A percentile compares a stretch with the other conserved stretches of the same genome.
These are phyloP conservation scores for Rhipidocladum racemiflorum DNA, from an alignment of 176 grass and related monocot species.

Conservation along the genomic window DNA sequence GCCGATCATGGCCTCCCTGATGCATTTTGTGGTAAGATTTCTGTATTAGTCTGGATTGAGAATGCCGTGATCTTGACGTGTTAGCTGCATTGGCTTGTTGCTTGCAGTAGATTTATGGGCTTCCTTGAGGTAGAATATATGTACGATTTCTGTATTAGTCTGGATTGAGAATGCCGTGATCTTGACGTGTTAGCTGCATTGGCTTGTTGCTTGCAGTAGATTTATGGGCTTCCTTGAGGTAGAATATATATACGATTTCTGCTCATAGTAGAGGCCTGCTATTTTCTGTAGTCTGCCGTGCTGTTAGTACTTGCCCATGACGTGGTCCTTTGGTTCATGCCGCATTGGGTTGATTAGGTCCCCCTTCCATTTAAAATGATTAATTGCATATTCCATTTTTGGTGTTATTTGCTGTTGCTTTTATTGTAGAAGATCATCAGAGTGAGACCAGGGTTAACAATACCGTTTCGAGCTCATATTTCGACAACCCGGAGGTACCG, in stretches of 20 bases:
- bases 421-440: not conserved
- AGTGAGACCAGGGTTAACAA: too few relatives aligned
- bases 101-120: not conserved
- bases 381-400: not conserved
- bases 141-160: not conserved
- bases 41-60: not conserved
- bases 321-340: not conserved
- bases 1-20: constrained; percentile 62
- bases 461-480: too few relatives aligned
- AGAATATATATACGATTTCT: not conserved
- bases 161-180: not conserved
- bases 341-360: too few relatives aligned
- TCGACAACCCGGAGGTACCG: too few relatives aligned
- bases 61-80: not conserved
- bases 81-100: not conserved
- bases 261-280: not conserved
- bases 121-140: not conserved
- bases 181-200: not conserved
- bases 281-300: not conserved
- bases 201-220: not conserved
- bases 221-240: not conserved
- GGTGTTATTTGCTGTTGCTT: not conserved
- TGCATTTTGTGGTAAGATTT: constrained; percentile 68
- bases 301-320: not conserved
- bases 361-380: too few relatives aligned